Base-by-base conservation (phyloP, 495 filamentous ascomycete species). In the Annulohypoxylon nitens region DNA sequence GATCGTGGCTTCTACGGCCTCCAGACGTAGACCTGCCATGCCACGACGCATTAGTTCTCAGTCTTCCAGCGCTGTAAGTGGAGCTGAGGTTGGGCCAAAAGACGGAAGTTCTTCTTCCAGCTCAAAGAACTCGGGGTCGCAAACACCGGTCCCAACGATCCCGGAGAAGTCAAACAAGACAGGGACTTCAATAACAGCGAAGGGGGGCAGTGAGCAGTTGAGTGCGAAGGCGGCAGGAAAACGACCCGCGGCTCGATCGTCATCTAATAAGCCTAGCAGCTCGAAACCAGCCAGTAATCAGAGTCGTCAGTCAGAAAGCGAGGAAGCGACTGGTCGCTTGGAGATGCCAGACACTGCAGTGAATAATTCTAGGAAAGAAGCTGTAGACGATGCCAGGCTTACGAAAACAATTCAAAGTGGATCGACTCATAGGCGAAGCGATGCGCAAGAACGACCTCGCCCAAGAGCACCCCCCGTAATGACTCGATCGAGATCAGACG, bases 11-110 rank as follows among this genome's bases (percentile, higher is more conserved):
- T 72, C 73, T 9, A 78, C 79, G 18, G 75, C 79, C 11, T 79
- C 83, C 0, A 78, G 73, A 61, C 74, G 83, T 36, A 78, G 80
- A 60, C 81, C 83, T 0, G 78, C 74, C 10, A 74, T 84, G 57
- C 69, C 78, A 14, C 80, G 83, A 16, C 79, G 81, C 36, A 70
- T 75, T 48, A 83, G 82, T 57, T 84, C 83, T 3, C 83, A 85
- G 63, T 81, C 82, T 7, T 80, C 83, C 0, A 57, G 71, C 7
- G 78, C 73, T 8, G 62, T 48, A 10, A 50, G 63, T 57, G 60
- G 67, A 20, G 75, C 78, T 1, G 78, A 81, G 3, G 48, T 47
- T 37, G 69, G 58, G 14, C 58, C 70, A 8, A 79, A 77, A 26
- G 77, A 76, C 10, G 64, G 63, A n/a, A 51, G 50, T 14, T 68